Conservation (phyloP, 2,329 filamentous ascomycete genomes). For the Aspergillus neotritici region DNA sequence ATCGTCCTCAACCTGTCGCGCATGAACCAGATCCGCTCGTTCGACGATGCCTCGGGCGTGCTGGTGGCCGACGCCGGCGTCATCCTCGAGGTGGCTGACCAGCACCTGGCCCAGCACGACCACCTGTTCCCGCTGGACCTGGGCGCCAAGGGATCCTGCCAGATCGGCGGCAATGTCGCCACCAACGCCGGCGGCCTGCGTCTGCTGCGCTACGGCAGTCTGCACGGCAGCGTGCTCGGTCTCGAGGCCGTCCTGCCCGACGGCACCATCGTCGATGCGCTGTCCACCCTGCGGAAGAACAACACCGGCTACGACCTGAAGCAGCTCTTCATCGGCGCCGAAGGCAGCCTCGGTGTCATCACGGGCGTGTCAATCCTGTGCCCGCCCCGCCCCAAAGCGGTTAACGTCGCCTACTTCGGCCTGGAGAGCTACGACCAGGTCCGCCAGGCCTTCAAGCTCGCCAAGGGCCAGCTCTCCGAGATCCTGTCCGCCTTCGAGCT, state of each 20-base stretch:
- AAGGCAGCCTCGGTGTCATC: constrained; percentile 91
- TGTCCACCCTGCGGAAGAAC: constrained; percentile 88
- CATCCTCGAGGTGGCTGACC: constrained; percentile 83
- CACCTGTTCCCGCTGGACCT: constrained; percentile 95
- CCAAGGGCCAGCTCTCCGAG: constrained; percentile 84
- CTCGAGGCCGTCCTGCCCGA: constrained; percentile 91
- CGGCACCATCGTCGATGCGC: constrained; percentile 84
- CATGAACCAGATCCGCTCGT: constrained; percentile 86
- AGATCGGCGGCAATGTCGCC: constrained; percentile 90
- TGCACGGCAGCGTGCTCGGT: constrained; percentile 88
- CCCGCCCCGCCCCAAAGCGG: constrained; percentile 76
- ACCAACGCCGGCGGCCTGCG: constrained; percentile 93
- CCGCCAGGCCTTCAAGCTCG: constrained; percentile 77
- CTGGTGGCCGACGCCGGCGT: constrained; percentile 86
- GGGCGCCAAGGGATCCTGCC: constrained; percentile 95
- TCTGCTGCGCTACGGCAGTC: constrained; percentile 82
- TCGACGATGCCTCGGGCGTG: constrained; percentile 87
- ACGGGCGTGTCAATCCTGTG: constrained; percentile 86
- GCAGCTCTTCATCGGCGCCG: constrained; percentile 91
- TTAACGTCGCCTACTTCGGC: constrained; percentile 94
- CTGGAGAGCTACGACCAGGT: constrained; percentile 86
- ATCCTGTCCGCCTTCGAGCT: constrained; percentile 97
- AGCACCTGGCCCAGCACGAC: constrained; percentile 72
- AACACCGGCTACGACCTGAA: constrained; percentile 98
- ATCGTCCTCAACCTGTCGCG: constrained; percentile 86